Conservation (phyloP, 371 early-diverging fungal genomes). For the Mortierella sp. region DNA sequence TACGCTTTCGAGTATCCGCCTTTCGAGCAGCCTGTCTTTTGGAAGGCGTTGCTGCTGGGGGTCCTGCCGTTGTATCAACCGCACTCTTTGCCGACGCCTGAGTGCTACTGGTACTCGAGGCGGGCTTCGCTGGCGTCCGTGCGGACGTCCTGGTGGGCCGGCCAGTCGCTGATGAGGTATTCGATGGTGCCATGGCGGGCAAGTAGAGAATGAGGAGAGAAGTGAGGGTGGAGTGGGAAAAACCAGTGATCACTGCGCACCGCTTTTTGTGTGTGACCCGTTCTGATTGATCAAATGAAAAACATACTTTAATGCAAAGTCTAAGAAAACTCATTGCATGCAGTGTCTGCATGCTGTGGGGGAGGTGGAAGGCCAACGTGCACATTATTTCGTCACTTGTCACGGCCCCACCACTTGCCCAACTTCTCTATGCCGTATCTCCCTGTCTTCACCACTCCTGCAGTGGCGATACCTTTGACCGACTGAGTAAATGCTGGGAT, state of each 20-base stretch:
- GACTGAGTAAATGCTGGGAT: constrained; percentile 91
- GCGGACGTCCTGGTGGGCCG: constrained; percentile 13
- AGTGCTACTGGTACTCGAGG: neutral
- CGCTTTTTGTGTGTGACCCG: neutral
- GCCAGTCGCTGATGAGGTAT: constrained; percentile 2
- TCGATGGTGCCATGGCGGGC: constrained; percentile 10
- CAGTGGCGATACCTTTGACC: constrained; percentile 91
- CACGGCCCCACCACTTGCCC: constrained; percentile 70
- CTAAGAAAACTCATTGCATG: too few species aligned
- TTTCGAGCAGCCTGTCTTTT: constrained; percentile 1
- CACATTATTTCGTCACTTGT: constrained; percentile 47
- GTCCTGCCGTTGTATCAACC: neutral
- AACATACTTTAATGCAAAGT: too few species aligned
- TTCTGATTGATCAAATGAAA: too few species aligned
- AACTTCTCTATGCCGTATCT: constrained; percentile 83
- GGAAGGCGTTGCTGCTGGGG: neutral
- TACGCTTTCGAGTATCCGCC: constrained; percentile 8
- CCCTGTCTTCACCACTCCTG: constrained; percentile 79
- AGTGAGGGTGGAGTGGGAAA: neutral
- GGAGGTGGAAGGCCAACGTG: too few species aligned
- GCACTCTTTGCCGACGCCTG: neutral
- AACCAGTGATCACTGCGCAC: neutral
- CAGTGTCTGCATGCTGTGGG: too few species aligned
- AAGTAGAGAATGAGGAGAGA: neutral
- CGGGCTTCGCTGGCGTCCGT: neutral